phyloP scores from a whole-genome alignment of 2,329 filamentous ascomycete species.

The Myriosclerotinia curreyana region DNA sequence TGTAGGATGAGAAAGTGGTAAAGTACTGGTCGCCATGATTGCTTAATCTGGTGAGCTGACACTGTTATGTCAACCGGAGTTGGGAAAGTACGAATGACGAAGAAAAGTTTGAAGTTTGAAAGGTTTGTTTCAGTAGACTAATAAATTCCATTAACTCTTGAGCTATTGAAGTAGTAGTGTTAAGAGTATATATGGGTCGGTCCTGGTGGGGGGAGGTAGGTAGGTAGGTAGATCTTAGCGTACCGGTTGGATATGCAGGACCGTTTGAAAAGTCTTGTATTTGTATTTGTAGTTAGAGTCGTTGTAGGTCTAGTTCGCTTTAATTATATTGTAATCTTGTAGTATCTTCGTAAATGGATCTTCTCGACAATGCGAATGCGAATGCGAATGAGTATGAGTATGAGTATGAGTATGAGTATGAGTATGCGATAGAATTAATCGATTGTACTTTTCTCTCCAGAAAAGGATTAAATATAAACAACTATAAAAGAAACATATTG shows the following conservation, averaged over 20 bases:
- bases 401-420: no score
- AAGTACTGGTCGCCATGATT: conserved; percentile 16
- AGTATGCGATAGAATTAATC: conserved; percentile 2
- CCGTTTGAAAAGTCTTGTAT: not conserved
- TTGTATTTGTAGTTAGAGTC: not conserved
- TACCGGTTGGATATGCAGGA: not conserved
- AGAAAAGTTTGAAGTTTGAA: not conserved
- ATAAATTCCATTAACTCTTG: not conserved
- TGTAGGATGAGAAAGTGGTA: conserved; percentile 16
- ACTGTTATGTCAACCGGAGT: not conserved
- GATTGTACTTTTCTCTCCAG: not conserved
- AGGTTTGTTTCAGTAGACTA: no score
- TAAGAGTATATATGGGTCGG: not conserved
- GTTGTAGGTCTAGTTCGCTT: not conserved
- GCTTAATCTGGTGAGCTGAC: conserved; percentile 3
- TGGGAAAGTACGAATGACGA: conserved; percentile 14
- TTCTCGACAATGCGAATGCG: not conserved
- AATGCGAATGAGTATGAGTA: not conserved
- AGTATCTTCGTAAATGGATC: conserved; percentile 6
- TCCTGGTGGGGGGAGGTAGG: not conserved
- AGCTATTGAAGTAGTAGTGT: not conserved
- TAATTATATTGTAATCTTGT: conserved; percentile 16
- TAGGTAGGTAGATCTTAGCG: not conserved
- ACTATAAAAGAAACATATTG: conserved; percentile 6
- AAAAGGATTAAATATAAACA: not conserved